Conservation (phyloP, 352 stramenopile species). For the Peronosclerospora sorghi region DNA sequence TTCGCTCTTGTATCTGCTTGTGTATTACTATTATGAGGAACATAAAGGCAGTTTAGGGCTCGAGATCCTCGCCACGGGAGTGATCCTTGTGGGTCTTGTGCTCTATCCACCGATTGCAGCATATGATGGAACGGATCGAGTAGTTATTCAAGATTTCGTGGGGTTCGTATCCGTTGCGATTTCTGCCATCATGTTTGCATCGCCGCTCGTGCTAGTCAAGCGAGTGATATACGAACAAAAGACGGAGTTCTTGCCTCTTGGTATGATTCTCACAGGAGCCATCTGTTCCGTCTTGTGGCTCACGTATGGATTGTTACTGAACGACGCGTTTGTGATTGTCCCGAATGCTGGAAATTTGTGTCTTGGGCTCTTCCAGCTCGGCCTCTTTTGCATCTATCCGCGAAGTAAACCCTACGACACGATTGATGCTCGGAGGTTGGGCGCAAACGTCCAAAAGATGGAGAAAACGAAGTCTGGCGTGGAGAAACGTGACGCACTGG, state of each 20-base stretch:
- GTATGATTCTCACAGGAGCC: constrained; percentile 38
- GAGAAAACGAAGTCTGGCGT: no score
- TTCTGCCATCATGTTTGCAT: constrained; percentile 52
- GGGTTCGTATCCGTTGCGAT: constrained; percentile 45
- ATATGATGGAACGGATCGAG: constrained; percentile 2
- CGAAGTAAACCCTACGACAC: constrained; percentile 18
- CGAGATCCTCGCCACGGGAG: constrained; percentile 15
- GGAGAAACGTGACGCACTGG: no score
- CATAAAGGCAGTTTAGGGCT: constrained; percentile 13
- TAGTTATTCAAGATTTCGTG: constrained; percentile 27
- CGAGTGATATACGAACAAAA: constrained; percentile 39
- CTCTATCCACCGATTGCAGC: constrained; percentile 25
- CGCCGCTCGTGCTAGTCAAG: constrained; percentile 37
- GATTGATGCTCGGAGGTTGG: no score
- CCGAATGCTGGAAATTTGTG: constrained; percentile 52
- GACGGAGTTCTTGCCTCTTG: constrained; percentile 26
- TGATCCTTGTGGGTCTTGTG: constrained; percentile 23
- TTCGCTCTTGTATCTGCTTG: constrained; percentile 33
- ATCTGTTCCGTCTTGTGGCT: constrained; percentile 46
- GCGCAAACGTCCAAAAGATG: no score
- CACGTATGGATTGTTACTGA: constrained; percentile 35
- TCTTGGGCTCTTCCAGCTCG: constrained; percentile 42
- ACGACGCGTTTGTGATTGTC: constrained; percentile 44
- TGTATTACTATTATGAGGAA: constrained; percentile 26
- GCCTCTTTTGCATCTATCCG: constrained; percentile 30